Percentiles rank a stretch among this genome's conserved stretches.
phyloP scores from a whole-genome alignment of 2,329 filamentous ascomycete genomes.

The Beauveria rudraprayagi region DNA sequence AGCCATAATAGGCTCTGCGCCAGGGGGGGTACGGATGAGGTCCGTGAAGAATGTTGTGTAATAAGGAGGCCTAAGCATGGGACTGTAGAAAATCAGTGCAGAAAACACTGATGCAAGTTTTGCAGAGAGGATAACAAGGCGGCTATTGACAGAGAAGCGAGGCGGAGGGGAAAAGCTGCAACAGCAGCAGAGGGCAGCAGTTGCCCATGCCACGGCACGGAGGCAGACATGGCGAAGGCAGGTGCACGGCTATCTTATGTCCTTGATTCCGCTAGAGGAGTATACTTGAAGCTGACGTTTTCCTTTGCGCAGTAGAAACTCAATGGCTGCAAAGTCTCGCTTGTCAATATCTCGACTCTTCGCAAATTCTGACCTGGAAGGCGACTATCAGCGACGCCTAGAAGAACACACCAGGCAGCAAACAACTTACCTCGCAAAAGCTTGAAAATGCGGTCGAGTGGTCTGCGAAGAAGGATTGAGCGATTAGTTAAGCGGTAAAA shows the following conservation, averaged over 20 bases:
- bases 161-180: background rate
- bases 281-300: constrained; percentile 75
- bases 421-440: constrained; percentile 50
- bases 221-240: background rate
- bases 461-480: constrained; percentile 31
- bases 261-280: constrained; percentile 70
- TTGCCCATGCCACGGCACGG: background rate
- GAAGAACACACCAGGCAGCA: background rate
- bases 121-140: background rate
- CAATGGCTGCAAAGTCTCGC: constrained; percentile 78
- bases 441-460: constrained; percentile 52
- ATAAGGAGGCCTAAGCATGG: constrained; percentile 11
- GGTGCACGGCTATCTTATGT: constrained; percentile 44
- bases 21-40: background rate
- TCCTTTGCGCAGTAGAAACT: constrained; percentile 77
- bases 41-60: constrained; percentile 12
- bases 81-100: constrained; percentile 7
- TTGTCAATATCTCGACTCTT: constrained; percentile 63
- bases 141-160: background rate
- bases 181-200: background rate
- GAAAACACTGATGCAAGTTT: background rate
- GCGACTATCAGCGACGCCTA: background rate
- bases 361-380: constrained; percentile 62
- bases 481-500: constrained; percentile 3
- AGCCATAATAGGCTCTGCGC: constrained; percentile 20